These are phyloP conservation scores for Aspergillus avenaceus DNA, from an alignment of 495 filamentous ascomycete genomes.

Conservation along the genomic window DNA sequence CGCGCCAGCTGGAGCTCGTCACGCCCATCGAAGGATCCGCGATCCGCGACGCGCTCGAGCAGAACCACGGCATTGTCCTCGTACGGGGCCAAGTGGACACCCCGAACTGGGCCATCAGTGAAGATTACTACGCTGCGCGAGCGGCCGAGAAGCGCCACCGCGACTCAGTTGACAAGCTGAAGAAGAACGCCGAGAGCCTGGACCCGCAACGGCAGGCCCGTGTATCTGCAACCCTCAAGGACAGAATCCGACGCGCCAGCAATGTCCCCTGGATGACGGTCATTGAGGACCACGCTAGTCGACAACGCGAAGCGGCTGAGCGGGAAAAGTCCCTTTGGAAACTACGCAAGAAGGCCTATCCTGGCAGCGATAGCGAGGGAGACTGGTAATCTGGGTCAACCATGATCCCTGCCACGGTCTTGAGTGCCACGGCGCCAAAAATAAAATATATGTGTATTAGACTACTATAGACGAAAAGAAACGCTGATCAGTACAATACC, in stretches of 20 bases:
- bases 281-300: constrained; percentile 33
- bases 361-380: constrained; percentile 39
- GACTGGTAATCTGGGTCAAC: constrained; percentile 24
- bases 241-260: constrained; percentile 36
- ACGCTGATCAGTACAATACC: background rate
- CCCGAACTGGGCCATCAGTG: constrained; percentile 48
- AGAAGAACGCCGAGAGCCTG: constrained; percentile 17
- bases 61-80: constrained; percentile 41
- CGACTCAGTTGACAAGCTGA: constrained; percentile 15
- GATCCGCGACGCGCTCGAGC: constrained; percentile 28
- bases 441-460: background rate
- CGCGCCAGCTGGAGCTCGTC: constrained; percentile 39
- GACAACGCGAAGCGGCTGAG: constrained; percentile 28
- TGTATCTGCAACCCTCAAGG: constrained; percentile 23
- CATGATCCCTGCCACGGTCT: background rate
- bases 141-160: constrained; percentile 35
- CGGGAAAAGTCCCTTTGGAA: constrained; percentile 42
- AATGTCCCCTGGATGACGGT: constrained; percentile 47
- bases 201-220: constrained; percentile 16
- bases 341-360: constrained; percentile 42
- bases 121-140: constrained; percentile 41
- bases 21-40: constrained; percentile 41
- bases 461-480: background rate
- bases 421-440: background rate
- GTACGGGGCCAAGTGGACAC: constrained; percentile 51